Evolutionary conservation across 208 protist species (phyloP).

Genomic region (Trichomonas gallinae): DNA sequence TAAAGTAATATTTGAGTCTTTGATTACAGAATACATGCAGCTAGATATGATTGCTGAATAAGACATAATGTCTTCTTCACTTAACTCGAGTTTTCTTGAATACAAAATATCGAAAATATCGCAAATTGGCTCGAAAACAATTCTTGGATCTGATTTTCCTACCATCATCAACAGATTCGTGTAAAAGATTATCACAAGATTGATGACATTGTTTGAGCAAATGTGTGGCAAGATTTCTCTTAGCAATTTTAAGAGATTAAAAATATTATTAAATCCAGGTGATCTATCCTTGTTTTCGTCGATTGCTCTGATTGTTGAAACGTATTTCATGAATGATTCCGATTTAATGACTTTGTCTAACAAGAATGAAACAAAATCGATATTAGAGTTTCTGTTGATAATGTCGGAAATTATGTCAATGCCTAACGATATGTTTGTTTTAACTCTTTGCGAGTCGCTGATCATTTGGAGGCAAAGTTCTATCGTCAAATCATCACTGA

Average conservation of each 20-base stretch:
- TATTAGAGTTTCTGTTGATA: neutral
- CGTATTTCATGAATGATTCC: neutral
- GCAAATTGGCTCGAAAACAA: neutral
- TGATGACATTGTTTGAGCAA: neutral
- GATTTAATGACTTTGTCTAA: neutral
- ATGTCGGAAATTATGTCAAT: neutral
- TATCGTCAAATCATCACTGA: neutral
- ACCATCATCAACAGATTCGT: neutral
- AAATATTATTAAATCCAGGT: neutral
- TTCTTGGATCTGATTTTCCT: neutral
- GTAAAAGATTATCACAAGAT: neutral
- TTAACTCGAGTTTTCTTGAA: neutral
- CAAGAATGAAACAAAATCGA: neutral
- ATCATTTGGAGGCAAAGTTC: neutral
- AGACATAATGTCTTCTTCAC: neutral
- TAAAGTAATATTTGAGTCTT: neutral
- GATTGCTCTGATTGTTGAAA: neutral
- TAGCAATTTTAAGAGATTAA: neutral
- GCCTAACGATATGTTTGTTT: neutral
- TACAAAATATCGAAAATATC: neutral
- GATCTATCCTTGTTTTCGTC: neutral
- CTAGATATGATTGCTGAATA: neutral
- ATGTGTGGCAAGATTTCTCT: neutral
- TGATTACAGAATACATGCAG: neutral
- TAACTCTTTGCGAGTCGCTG: neutral